Conservation (phyloP, 768 basidiomycete genomes). For the Leccinum ochraceum region DNA sequence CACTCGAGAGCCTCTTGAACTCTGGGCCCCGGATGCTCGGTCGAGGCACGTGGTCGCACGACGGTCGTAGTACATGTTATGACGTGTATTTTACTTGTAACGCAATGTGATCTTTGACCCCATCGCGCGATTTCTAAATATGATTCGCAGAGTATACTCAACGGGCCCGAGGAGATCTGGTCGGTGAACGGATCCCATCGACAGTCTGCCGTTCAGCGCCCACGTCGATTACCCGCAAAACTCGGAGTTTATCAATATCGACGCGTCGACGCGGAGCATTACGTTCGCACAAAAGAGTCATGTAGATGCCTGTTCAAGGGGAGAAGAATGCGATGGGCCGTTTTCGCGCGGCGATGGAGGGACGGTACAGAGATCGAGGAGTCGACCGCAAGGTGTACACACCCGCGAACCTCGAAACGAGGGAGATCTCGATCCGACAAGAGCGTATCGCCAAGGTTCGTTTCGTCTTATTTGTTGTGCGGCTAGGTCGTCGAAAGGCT, state of each 20-base stretch:
- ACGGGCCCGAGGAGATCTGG: constrained; percentile 87
- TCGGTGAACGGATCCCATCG: constrained; percentile 78
- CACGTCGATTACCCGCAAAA: constrained; percentile 98
- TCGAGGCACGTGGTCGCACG: constrained; percentile 76
- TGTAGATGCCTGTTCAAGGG: constrained; percentile 79
- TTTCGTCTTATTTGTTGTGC: constrained; percentile 1
- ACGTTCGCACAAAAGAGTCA: not conserved
- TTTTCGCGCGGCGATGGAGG: constrained; percentile 78
- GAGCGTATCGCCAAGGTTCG: constrained; percentile 88
- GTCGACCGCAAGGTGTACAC: constrained; percentile 94
- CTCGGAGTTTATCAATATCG: constrained; percentile 78
- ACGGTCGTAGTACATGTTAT: not conserved
- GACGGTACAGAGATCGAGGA: constrained; percentile 79
- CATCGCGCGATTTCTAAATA: constrained; percentile 7
- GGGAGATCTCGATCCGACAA: constrained; percentile 82
- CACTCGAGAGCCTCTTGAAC: constrained; percentile 87
- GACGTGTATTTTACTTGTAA: constrained; percentile 22
- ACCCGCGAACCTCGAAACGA: constrained; percentile 85
- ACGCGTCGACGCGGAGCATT: constrained; percentile 74
- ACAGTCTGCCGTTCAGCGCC: constrained; percentile 93
- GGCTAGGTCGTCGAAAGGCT: constrained; percentile 84
- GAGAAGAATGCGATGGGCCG: constrained; percentile 91
- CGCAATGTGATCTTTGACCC: constrained; percentile 9
- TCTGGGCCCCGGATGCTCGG: constrained; percentile 98
- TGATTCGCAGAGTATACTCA: constrained; percentile 75